Base-by-base conservation (phyloP, 139 green algal genomes). In the Micractinium conductrix region DNA sequence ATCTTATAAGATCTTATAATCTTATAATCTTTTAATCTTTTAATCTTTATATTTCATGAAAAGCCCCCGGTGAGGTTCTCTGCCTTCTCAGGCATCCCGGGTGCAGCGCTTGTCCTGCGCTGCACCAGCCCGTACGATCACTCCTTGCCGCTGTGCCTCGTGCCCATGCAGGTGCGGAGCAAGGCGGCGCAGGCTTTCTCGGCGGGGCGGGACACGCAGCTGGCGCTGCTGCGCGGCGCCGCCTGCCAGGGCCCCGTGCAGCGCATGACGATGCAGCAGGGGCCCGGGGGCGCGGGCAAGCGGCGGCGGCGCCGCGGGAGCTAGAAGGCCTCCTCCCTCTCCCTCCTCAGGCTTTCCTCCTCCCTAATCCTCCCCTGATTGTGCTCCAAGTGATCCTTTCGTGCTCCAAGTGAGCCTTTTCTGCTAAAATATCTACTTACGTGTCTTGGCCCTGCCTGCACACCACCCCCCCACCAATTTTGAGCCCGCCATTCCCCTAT, bases 181-280 rank as follows among this genome's bases (percentile, higher is more conserved):
- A 80, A 80, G 45, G 74, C 74, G 35, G 74, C 74, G 26, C 55
- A 40, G 55, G 30, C 62, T 10, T 55, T 82, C 26, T 16, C 30
- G 9, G 14, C 45, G 19, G 19, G 28, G 2, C 58, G 38, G 0
- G 76, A 82, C 76, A 55, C 76, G 0, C 14, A n/a, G 16, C 33
- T 82, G 26, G 40, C 42, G 24, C 76, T 82, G 38, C 63, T 82
- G 50, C 26, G 58, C 2, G 76, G 76, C 38, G 44, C 63, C 35
- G 76, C 76, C 17, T 82, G 76, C 76, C 58, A 28, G 4, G 26
- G 30, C 8, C 58, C 38, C 2, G 76, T 82, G 76, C 28, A 73
- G 76, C 63, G 63, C 65, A 72, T 72, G 65, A 43, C 65, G 65
- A 12, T 72, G 65, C 65, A 72, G 65, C 65, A 72, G 65, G 19